Evolutionary conservation across 2,329 filamentous ascomycete genomes (phyloP), one percentile per base, ranked within the genome.

Genomic region (Beauveria pseudobassiana): DNA sequence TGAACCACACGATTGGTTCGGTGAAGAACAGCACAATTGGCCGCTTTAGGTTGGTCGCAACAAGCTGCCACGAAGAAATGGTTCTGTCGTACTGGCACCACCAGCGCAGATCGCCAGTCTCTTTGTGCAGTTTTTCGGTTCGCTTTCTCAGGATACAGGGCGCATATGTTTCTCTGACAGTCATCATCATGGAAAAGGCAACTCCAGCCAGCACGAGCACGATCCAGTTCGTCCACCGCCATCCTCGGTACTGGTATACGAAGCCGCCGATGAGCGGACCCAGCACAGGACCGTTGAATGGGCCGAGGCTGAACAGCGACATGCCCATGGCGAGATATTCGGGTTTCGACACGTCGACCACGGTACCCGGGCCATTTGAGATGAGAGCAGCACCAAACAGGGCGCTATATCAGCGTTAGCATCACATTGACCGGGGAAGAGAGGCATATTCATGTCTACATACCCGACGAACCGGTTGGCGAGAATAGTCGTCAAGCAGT

Each of bases 151-250:
- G 76, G 26, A 95, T 80, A 0, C 80, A 80, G 1, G 90, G 91
- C 0, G 85, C 82, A 68, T 96, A 96, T 0, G 90, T 93, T 74
- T 96, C 91, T 64, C 83, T 83, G 53, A 89, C 78, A 1, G 82
- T 77, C 2, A 79, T 70, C 66, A 91, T 82, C 65, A 87, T 75
- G 22, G 81, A 64, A 62, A 87, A 82, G 0, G 84, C 85, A 0
- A 82, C 78, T 1, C 83, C 90, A 0, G 83, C 82, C 10, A 91
- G 79, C 57, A 96, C 93, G 68, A 93, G 75, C 9, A 87, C 83
- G 22, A 95, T 80, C 89, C 90, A 96, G 69, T 90, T 89, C 43
- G 87, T 88, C 91, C 91, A 96, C 34, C 92, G 78, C 93, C 93
- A 97, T 12, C 91, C 91, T 2, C 95, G 77, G 65, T 88, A 86